phyloP scores from a whole-genome alignment of 1,284 basidiomycete species.

The Moesziomyces globuligerus region DNA sequence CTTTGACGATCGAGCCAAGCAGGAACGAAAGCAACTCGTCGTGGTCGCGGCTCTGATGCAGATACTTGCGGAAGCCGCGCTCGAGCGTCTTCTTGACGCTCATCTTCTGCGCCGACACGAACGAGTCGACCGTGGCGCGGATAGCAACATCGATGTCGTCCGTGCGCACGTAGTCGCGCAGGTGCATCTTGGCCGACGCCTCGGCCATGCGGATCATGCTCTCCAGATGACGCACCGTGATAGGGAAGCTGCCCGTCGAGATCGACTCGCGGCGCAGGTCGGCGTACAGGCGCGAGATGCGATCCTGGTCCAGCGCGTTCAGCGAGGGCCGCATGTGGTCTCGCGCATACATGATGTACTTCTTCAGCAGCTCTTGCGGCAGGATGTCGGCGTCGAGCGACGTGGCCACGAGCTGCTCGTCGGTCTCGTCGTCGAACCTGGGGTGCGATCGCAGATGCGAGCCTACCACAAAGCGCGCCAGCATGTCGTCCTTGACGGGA shows the following conservation, averaged over 20 bases:
- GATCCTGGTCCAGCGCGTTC: slow-evolving; percentile 94
- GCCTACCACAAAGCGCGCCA: slow-evolving; percentile 96
- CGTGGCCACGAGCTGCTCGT: slow-evolving; percentile 87
- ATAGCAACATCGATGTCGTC: slow-evolving; percentile 99
- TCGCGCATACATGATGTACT: slow-evolving; percentile 99
- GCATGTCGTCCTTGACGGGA: slow-evolving; percentile 93
- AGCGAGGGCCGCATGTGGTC: slow-evolving; percentile 92
- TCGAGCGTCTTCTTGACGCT: slow-evolving; percentile 97
- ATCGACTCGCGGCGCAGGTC: slow-evolving; percentile 95
- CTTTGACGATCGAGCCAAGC: slow-evolving; percentile 92
- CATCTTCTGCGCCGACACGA: slow-evolving; percentile 96
- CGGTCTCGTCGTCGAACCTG: slow-evolving; percentile 83
- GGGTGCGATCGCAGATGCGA: slow-evolving; percentile 94
- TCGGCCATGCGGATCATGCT: slow-evolving; percentile 99
- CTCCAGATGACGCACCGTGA: slow-evolving; percentile 96
- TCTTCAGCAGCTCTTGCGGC: slow-evolving; percentile 93
- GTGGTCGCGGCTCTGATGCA: slow-evolving; percentile 89
- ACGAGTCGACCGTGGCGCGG: slow-evolving; percentile 91
- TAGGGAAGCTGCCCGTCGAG: slow-evolving; percentile 95
- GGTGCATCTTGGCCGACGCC: slow-evolving; percentile 96
- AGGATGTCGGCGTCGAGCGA: slow-evolving; percentile 90
- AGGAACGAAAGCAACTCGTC: slow-evolving; percentile 95
- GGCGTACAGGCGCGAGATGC: slow-evolving; percentile 91
- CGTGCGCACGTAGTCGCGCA: slow-evolving; percentile 91
- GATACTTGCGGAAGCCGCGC: slow-evolving; percentile 90